Conservation (phyloP, 345 rosid species). For the Corchorus capsularis region DNA sequence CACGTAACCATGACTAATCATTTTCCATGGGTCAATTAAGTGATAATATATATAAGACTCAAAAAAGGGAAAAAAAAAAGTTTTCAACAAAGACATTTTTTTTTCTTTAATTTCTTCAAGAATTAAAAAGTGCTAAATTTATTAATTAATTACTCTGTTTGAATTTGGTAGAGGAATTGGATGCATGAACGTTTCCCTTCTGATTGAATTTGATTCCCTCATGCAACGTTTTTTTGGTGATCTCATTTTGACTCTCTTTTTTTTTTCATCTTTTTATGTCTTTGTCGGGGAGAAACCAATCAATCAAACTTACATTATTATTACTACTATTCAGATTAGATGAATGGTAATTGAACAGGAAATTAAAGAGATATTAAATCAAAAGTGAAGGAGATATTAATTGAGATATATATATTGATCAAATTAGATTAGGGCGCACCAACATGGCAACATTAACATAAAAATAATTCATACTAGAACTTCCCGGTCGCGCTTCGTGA, state of each 20-base stretch:
- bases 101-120: not conserved
- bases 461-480: too few relatives aligned
- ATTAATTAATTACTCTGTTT: not conserved
- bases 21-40: not conserved
- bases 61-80: not conserved
- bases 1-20: constrained; percentile 7
- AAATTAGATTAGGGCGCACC: too few relatives aligned
- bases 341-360: not conserved
- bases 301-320: not conserved
- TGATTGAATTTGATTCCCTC: constrained; percentile 18
- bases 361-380: not conserved
- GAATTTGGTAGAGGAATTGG: not conserved
- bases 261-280: not conserved
- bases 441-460: too few relatives aligned
- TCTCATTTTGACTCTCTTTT: constrained; percentile 3
- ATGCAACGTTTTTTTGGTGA: constrained; percentile 7
- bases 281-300: not conserved
- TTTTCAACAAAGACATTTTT: not conserved
- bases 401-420: not conserved
- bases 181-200: constrained; percentile 23
- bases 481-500: too few relatives aligned
- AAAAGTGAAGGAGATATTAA: not conserved
- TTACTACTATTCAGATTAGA: not conserved
- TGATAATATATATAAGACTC: not conserved
- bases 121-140: not conserved